These are phyloP conservation scores for Solanum bukasovii DNA, from an alignment of 257 asterid genomes.

Conservation along the genomic window DNA sequence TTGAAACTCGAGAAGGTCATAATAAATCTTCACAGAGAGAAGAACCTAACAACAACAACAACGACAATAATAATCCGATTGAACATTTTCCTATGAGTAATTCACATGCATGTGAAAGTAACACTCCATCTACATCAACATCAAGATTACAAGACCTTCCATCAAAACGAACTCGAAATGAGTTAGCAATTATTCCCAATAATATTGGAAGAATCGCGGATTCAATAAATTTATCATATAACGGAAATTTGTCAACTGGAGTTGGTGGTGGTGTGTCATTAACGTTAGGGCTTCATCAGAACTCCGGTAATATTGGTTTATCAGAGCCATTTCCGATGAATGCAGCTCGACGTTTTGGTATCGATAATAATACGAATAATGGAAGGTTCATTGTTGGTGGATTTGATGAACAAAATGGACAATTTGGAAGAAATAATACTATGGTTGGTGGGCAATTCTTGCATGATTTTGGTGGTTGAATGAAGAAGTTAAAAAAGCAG, in stretches of 20 bases:
- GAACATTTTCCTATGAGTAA: conserved; percentile 24
- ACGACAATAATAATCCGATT: conserved; percentile 5
- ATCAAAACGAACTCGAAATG: conserved; percentile 44
- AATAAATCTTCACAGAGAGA: conserved; percentile 28
- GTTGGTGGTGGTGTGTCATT: conserved; percentile 49
- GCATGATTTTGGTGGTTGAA: conserved; percentile 66
- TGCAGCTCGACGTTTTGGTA: conserved; percentile 86
- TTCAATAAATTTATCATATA: conserved; percentile 25
- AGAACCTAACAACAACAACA: conserved; percentile 15
- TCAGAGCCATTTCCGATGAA: conserved; percentile 53
- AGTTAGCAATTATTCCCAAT: conserved; percentile 6
- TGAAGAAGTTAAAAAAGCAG: conserved; percentile 1
- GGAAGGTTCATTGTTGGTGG: conserved; percentile 47
- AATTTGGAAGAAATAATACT: conserved; percentile 36
- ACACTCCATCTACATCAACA: conserved; percentile 23
- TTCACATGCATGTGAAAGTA: conserved; percentile 23
- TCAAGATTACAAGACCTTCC: conserved; percentile 40
- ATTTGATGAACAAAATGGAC: conserved; percentile 44
- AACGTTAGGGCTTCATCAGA: conserved; percentile 90
- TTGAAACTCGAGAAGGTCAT: conserved; percentile 62
- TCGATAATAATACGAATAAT: conserved; percentile 28
- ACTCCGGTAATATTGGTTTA: conserved; percentile 33
- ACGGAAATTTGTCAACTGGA: conserved; percentile 22
- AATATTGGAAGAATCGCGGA: conserved; percentile 6
- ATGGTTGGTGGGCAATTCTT: conserved; percentile 46